Evolutionary conservation across 2,329 filamentous ascomycete species (phyloP), one percentile per base, ranked within the genome.

Genomic region (Cordyceps fumosorosea): DNA sequence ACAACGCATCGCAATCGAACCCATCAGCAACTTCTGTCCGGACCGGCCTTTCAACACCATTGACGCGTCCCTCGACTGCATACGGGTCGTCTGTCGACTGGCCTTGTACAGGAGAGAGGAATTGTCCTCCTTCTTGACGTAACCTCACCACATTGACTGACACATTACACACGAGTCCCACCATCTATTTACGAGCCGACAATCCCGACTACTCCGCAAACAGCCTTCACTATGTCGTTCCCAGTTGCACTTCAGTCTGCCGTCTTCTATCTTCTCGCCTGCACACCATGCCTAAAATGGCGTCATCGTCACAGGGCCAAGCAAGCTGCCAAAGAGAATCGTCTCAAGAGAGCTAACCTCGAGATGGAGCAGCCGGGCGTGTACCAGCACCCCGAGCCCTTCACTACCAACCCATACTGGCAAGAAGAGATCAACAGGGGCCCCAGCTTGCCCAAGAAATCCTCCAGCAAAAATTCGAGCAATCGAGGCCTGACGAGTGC

Each of bases 401-500:
- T 91, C 69, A 88, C 87, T 69, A 96, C 91, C 32, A 97, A 97
- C 69, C 88, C 89, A 14, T 91, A 90, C 75, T 97, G 93, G 93
- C 80, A 83, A 37, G 89, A 95, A 71, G 93, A 97, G 74, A 96
- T 97, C 66, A 81, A 80, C 65, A 82, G 93, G 76, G 93, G 93
- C 0, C 93, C 93, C 2, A 86, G 84, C 3, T 82, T 89, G 42
- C 87, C 87, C 37, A 87, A 87, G 69, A 82, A 87, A 73, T 76
- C 82, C 63, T 76, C 70, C 66, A 84, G 75, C 75, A 85, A 81
- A 76, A 85, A 79, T 70, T 78, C 76, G 56, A 86, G 83, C 68
- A 81, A 87, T 66, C 80, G 85, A 56, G 82, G 83, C 20, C 74
- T 89, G 65, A 84, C 83, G 65, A 83, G 83, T 66, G 72, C 83